Percentiles rank a stretch among this genome's conserved stretches.
phyloP scores from a whole-genome alignment of 441 rosid species.

The Francoa sonchifolia region DNA sequence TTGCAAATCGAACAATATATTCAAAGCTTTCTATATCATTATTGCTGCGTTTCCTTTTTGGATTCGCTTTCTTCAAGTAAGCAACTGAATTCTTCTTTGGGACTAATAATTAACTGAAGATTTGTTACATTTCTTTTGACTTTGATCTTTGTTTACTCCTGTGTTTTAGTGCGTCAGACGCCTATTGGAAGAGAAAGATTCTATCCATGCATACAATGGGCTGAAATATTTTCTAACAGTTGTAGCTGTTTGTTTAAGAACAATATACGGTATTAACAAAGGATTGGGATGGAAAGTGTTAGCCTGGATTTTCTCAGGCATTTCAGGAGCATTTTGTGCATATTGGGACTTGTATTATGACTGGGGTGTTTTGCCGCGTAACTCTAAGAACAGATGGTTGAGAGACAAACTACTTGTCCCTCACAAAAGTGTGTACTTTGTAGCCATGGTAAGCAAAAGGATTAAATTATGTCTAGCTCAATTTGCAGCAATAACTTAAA shows the following conservation, averaged over 20 bases:
- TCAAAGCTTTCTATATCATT: slow-evolving; percentile 19
- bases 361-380: slow-evolving; percentile 9
- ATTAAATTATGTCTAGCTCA: no score
- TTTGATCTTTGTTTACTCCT: no score
- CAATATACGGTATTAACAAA: slow-evolving; percentile 1
- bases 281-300: slow-evolving; percentile 1
- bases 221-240: slow-evolving; percentile 4
- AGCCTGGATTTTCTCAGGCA: slow-evolving; percentile 5
- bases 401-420: slow-evolving; percentile 11
- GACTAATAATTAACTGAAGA: no score
- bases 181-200: slow-evolving; percentile 1
- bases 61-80: slow-evolving; percentile 34
- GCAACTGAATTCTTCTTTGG: no score
- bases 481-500: no score
- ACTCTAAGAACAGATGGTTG: slow-evolving; percentile 7
- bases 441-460: slow-evolving; percentile 2
- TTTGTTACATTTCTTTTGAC: no score
- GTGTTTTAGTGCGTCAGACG: slow-evolving; percentile 8
- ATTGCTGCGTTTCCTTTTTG: slow-evolving; percentile 27
- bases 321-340: slow-evolving; percentile 1
- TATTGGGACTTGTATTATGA: slow-evolving; percentile 11
- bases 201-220: slow-evolving; percentile 6
- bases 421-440: slow-evolving; percentile 5
- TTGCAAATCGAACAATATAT: slow-evolving; percentile 10
- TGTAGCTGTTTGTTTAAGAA: slow-evolving; percentile 1